Conservation (phyloP, 2,329 filamentous ascomycete species). For the Colletotrichum echinochloae region DNA sequence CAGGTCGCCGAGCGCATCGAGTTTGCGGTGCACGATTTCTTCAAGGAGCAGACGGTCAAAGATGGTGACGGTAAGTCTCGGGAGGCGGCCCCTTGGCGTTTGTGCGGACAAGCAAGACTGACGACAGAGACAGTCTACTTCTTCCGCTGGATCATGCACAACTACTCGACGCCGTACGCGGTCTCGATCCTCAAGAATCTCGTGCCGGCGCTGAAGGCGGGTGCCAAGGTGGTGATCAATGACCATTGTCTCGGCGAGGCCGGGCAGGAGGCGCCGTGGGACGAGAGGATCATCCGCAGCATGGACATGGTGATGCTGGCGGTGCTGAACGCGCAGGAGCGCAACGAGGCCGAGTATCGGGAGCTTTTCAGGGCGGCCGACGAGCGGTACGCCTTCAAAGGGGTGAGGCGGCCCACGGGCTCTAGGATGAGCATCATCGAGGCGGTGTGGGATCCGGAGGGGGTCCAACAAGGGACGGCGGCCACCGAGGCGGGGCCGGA, state of each 20-base stretch:
- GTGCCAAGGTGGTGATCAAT: slow-evolving; percentile 45
- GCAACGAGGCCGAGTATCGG: slow-evolving; percentile 59
- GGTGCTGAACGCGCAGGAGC: slow-evolving; percentile 64
- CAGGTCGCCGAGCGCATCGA: slow-evolving; percentile 35
- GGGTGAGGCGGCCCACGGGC: slow-evolving; percentile 54
- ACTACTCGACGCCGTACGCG: slow-evolving; percentile 56
- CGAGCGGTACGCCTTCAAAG: slow-evolving; percentile 58
- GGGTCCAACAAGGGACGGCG: slow-evolving; percentile 41
- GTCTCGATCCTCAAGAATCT: slow-evolving; percentile 49
- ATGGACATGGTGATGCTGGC: slow-evolving; percentile 67
- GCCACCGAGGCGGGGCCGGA: slow-evolving; percentile 9
- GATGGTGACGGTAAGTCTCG: slow-evolving; percentile 47
- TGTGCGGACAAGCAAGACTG: background rate
- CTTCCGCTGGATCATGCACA: slow-evolving; percentile 59
- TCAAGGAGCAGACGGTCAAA: slow-evolving; percentile 39
- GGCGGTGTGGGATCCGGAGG: slow-evolving; percentile 57
- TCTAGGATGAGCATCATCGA: slow-evolving; percentile 63
- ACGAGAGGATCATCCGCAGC: slow-evolving; percentile 60
- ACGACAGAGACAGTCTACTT: slow-evolving; percentile 53
- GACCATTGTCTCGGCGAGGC: slow-evolving; percentile 54
- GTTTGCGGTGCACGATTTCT: slow-evolving; percentile 42
- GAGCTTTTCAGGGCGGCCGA: slow-evolving; percentile 58
- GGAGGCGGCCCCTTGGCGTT: too few relatives aligned
- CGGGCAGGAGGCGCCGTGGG: slow-evolving; percentile 55
- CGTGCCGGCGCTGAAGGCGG: slow-evolving; percentile 53